These are phyloP conservation scores for Phytophthora brassicae DNA, from an alignment of 352 stramenopile genomes.

Conservation along the genomic window DNA sequence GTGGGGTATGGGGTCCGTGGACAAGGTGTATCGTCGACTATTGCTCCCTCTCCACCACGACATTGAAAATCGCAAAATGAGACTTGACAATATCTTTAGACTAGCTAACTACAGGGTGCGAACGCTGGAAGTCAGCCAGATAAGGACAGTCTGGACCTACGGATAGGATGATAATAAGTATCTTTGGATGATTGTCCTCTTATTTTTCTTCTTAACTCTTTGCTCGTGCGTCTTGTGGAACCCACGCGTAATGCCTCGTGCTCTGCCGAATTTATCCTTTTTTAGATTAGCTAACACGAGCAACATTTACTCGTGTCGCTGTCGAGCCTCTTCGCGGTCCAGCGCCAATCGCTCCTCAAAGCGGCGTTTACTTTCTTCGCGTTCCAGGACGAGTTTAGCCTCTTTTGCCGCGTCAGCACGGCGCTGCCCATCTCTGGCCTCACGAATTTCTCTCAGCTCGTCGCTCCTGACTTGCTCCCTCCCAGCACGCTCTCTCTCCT, in stretches of 20 bases:
- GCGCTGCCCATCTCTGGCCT: neutral
- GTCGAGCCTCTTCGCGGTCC: neutral
- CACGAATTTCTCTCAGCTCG: neutral
- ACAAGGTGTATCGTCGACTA: neutral
- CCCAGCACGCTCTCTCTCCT: too few relatives aligned
- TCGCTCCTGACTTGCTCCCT: too few relatives aligned
- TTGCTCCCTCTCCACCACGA: neutral
- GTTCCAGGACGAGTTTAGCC: neutral
- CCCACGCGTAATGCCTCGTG: too few relatives aligned
- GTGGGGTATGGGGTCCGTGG: neutral
- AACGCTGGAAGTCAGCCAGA: neutral
- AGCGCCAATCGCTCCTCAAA: neutral
- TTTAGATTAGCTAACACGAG: neutral
- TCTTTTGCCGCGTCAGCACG: neutral
- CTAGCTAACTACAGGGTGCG: neutral
- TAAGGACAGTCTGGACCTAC: neutral
- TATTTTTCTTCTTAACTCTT: too few relatives aligned
- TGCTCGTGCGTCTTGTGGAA: too few relatives aligned
- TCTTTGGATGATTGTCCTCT: too few relatives aligned
- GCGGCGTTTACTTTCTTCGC: neutral
- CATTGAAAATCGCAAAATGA: neutral
- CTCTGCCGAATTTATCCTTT: neutral
- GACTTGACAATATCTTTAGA: neutral
- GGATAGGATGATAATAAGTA: neutral
- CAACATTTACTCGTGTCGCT: neutral